phyloP scores from a whole-genome alignment of 805 yeast species.

The Candida sithepensis region DNA sequence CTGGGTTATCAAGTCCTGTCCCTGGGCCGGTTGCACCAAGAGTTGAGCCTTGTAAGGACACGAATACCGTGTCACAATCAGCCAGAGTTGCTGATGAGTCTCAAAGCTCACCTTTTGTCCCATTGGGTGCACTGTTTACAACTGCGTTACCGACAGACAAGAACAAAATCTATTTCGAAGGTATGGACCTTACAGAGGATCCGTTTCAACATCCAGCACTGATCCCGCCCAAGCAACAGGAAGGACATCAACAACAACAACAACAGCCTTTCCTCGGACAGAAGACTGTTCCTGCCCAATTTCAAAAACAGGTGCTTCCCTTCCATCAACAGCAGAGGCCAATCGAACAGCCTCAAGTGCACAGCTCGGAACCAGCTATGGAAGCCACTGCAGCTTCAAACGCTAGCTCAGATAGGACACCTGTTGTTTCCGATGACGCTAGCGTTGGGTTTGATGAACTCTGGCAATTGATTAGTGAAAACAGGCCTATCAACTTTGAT shows the following conservation, averaged over 20 bases:
- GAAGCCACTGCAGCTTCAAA: not conserved
- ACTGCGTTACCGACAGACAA: not conserved
- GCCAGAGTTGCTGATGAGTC: not conserved
- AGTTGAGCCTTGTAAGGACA: too few species aligned
- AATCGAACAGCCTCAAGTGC: not conserved
- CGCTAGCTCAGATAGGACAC: not conserved
- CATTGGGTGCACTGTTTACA: not conserved
- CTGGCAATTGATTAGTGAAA: constrained; percentile 21
- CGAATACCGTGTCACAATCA: too few species aligned
- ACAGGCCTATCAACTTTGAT: constrained; percentile 10
- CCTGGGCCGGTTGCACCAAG: too few species aligned
- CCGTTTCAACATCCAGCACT: not conserved
- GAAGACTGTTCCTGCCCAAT: not conserved
- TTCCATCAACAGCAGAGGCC: not conserved
- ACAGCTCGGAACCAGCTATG: not conserved
- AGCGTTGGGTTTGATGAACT: constrained; percentile 13
- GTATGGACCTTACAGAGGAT: not conserved
- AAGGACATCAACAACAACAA: too few species aligned
- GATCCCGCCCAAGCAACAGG: not conserved
- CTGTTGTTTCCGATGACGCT: not conserved
- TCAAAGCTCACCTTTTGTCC: not conserved
- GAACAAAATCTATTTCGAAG: not conserved
- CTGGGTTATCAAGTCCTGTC: not conserved
- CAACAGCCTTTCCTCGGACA: too few species aligned
- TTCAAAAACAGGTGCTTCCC: not conserved